Conservation (phyloP, 768 basidiomycete genomes). For the Lactarius hatsudake region DNA sequence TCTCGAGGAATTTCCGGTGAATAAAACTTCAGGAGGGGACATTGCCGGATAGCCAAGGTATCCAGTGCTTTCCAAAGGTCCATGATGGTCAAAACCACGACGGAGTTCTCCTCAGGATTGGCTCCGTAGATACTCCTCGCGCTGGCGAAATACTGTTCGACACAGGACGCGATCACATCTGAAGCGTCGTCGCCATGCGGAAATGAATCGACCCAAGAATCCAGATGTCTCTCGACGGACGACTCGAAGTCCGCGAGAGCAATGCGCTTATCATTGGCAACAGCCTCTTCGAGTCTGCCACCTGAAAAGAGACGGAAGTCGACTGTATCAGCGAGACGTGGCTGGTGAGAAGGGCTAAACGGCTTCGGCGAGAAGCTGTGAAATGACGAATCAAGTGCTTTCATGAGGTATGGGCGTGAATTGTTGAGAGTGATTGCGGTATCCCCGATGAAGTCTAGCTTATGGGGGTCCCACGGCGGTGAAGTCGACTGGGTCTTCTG, state of each 20-base stretch:
- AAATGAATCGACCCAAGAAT: background rate
- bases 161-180: background rate
- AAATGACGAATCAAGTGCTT: background rate
- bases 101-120: conserved; percentile 8
- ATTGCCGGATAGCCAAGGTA: background rate
- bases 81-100: conserved; percentile 33
- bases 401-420: background rate
- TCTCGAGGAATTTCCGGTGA: background rate
- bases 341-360: background rate
- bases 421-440: background rate
- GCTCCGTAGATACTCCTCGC: background rate
- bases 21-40: background rate
- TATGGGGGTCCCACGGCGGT: background rate
- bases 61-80: conserved; percentile 44
- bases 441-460: background rate
- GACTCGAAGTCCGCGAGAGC: background rate
- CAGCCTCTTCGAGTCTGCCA: background rate
- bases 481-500: background rate
- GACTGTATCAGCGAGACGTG: background rate
- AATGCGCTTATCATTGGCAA: background rate
- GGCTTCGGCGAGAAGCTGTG: background rate
- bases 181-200: background rate
- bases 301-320: background rate
- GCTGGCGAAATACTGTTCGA: conserved; percentile 7
- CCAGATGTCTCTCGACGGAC: background rate